A percentile compares a stretch with the other conserved stretches of the same genome.
These are phyloP conservation scores for Pestalotiopsis sp. DNA, from an alignment of 2,329 filamentous ascomycete species.

Conservation along the genomic window DNA sequence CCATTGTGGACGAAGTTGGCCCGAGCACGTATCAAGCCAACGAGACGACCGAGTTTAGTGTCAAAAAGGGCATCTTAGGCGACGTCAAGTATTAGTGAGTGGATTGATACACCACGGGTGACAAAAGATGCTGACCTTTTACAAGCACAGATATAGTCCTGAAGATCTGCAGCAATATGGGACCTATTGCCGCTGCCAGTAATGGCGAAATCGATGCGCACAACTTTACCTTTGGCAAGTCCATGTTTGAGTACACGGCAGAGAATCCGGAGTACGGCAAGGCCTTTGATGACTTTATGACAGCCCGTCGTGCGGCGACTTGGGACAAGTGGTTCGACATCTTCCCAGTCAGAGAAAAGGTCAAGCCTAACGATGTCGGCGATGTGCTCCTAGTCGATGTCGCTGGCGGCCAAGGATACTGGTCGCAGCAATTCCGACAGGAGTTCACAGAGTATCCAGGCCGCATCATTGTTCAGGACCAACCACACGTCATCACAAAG, in stretches of 20 bases:
- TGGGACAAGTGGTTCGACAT: constrained; percentile 2
- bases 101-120: not conserved
- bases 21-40: constrained; percentile 1
- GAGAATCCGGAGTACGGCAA: constrained; percentile 2
- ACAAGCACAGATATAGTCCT: not conserved
- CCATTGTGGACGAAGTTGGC: constrained; percentile 2
- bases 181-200: not conserved
- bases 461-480: constrained; percentile 1
- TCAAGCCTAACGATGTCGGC: not conserved
- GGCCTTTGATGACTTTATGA: constrained; percentile 6
- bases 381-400: constrained; percentile 4
- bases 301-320: not conserved
- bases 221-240: constrained; percentile 1
- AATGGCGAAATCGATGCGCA: not conserved
- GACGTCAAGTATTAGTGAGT: constrained; percentile 8
- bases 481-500: constrained; percentile 3
- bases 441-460: not conserved
- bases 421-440: not conserved
- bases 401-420: constrained; percentile 6
- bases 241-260: not conserved
- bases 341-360: not conserved
- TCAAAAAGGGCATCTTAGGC: constrained; percentile 3
- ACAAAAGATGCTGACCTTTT: not conserved
- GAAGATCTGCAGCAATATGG: constrained; percentile 9
- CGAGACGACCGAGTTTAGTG: not conserved